Evolutionary conservation across 2,329 filamentous ascomycete genomes (phyloP).

Genomic region (Endoconidiophora laricicola): DNA sequence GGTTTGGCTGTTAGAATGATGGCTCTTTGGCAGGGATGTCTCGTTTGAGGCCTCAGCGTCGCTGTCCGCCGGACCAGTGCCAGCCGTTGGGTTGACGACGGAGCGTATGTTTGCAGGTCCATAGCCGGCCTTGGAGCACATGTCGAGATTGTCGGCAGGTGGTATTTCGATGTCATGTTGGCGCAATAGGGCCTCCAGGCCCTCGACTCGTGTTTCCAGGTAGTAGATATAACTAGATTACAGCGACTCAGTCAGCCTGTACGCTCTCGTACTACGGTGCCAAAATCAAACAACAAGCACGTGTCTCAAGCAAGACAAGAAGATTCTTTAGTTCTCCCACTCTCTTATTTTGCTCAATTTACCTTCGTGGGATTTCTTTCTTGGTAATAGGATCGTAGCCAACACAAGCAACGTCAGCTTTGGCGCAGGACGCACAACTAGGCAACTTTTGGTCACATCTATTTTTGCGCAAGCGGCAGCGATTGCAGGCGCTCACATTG

Average conservation of each 20-base stretch:
- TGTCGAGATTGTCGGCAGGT: constrained; percentile 52
- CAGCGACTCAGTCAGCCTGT: constrained; percentile 1
- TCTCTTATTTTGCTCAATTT: constrained; percentile 27
- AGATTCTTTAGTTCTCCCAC: background rate
- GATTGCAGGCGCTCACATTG: constrained; percentile 88
- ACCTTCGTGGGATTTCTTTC: constrained; percentile 83
- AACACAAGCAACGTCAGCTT: constrained; percentile 79
- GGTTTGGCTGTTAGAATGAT: constrained; percentile 16
- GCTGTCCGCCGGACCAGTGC: background rate
- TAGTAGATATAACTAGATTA: constrained; percentile 71
- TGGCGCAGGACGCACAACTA: constrained; percentile 80
- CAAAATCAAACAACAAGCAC: background rate
- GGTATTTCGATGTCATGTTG: constrained; percentile 56
- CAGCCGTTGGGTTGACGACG: constrained; percentile 1
- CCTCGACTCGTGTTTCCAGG: constrained; percentile 69
- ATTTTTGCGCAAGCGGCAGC: constrained; percentile 83
- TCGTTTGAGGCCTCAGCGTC: background rate
- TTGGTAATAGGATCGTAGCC: constrained; percentile 96
- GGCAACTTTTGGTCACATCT: constrained; percentile 86
- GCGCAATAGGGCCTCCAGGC: constrained; percentile 61
- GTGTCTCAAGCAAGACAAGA: background rate
- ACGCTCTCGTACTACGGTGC: background rate
- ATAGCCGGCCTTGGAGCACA: constrained; percentile 33
- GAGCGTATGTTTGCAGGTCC: constrained; percentile 17
- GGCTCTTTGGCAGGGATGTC: background rate